Evolutionary conservation across 192 early-diverging fungal species (phyloP), one percentile per base, ranked within the genome.

Genomic region (Rhizophagus clarus): DNA sequence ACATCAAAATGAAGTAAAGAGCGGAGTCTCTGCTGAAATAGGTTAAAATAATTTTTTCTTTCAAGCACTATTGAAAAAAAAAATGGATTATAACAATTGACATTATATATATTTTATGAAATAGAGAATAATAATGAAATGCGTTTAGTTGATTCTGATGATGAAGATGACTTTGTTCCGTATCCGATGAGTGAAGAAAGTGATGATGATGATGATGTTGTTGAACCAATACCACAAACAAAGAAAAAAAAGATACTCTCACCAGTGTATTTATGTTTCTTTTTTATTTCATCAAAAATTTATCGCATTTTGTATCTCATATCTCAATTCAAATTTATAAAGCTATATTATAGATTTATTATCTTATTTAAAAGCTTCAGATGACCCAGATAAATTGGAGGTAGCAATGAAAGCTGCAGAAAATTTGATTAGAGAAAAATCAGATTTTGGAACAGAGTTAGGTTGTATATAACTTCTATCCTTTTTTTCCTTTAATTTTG

Each of bases 181-280:
- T 79, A 79, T 69, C 68, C 77, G 15, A 79, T 79, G 77, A 66
- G 72, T 61, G 66, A 69, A 56, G 77, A 79, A 79, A 71, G 47
- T n/a, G 77, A 79, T 49, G n/a, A 15, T 6, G 61, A 79, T 26
- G 61, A 61, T 3, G 31, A 60, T 8, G 32, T 42, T 14, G 74
- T 34, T 60, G 40, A 79, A 34, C 61, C n/a, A 15, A 26, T 15
- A 0, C 12, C 31, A 42, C 20, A 61, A 71, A 66, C 29, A 32
- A 68, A 66, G 17, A 45, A 68, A 10, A 47, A 78, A 40, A 78
- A 51, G 28, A 40, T 49, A 22, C 7, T 40, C 20, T 2, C 51
- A 11, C 77, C 77, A 12, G 67, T 79, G 77, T 79, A 71, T 56
- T 47, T 78, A 32, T 74, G 37, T 40, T 40, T 40, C 5, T 8